Base-by-base conservation (phyloP, 1,284 basidiomycete species). In the Irpex lacteus region DNA sequence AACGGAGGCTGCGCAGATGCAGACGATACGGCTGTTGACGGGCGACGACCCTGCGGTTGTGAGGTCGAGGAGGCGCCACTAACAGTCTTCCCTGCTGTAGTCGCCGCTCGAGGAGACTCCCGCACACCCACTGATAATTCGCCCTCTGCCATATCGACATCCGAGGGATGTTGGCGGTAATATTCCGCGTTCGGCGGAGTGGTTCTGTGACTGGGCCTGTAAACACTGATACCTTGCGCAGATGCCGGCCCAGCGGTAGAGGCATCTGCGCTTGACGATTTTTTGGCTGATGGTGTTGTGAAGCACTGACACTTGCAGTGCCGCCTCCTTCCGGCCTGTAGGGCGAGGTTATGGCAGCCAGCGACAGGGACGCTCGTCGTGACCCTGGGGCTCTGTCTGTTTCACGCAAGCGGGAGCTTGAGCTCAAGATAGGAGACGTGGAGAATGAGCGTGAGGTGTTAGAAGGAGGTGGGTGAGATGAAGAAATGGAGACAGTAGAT, bases 231-330 rank as follows among this genome's bases (percentile, higher is more conserved):
- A 62, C 68, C 63, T 60, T 73, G 82, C 82, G 81, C 82, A 84
- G 81, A 81, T 80, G 79, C 78, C 68, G 79, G 79, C 81, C 81
- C 82, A 77, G 81, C 75, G 69, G 73, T 65, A 71, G 76, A 74
- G 72, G 74, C 80, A 78, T 82, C 82, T 82, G 82, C 82, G 82
- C 81, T 77, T 61, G 71, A 75, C 40, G 80, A 78, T 83, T 84
- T 84, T 84, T 84, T 84, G 82, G 67, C 77, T 78, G 77, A 7
- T 26, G 54, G n/a, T 15, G 37, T 8, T 60, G 44, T 49, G 37
- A 11, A 47, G 57, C 57, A 26, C 37, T 44, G 19, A 44, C 40
- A 44, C 40, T 44, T 15, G 40, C 11, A 44, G 40, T 44, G 40
- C 40, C 15, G 40, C 40, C 40, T 44, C 40, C 40, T 44, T 56